Base-by-base conservation (phyloP, 2,329 filamentous ascomycete species). In the Endothia cerciana region DNA sequence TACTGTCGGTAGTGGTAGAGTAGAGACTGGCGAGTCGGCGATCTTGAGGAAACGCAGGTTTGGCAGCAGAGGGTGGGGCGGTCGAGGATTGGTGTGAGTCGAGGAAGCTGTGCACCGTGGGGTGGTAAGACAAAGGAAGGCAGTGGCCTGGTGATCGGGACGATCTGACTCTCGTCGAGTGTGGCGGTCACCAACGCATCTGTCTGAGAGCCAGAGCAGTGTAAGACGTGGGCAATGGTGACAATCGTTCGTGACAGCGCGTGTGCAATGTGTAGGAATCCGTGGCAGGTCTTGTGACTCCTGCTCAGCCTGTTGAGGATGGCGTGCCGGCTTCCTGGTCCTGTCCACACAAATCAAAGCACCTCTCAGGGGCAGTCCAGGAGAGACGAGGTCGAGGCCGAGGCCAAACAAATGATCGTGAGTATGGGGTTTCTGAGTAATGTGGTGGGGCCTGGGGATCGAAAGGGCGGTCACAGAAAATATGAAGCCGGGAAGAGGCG, bases 1-100 rank as follows among this genome's bases (percentile, higher is more conserved):
- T 82, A 69, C 25, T 64, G 57, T 49, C 57, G 41, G 45, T 57
- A 22, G 43, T 13, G 57, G 30, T 7, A 30, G 28, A 30, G 17
- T 36, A 40, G 64, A 25, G 28, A 19, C n/a, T 43, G 11, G 56
- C 7, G 30, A 33, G 17, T 55, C 47, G 51, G 53, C 36, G 51
- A 17, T 8, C n/a, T 40, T n/a, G 58, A 11, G n/a, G 19, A 19
- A 2, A 0, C 41, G 15, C 11, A 43, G 30, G 5, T 40, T 41
- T 41, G n/a, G 17, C 53, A 38, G 17, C 15, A 19, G 7, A 13
- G 19, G 1, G 36, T n/a, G 36, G 38, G 25, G 41, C 30, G n/a
- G 38, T 49, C 25, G 62, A 59, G 40, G 57, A 1, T 19, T 30
- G 33, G 38, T 47, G 38, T 19, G 25, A 22, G 38, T 49, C 53